Percentiles rank a stretch among this genome's conserved stretches.
phyloP scores from a whole-genome alignment of 192 early-diverging fungal genomes.

The Linnemannia zychae region DNA sequence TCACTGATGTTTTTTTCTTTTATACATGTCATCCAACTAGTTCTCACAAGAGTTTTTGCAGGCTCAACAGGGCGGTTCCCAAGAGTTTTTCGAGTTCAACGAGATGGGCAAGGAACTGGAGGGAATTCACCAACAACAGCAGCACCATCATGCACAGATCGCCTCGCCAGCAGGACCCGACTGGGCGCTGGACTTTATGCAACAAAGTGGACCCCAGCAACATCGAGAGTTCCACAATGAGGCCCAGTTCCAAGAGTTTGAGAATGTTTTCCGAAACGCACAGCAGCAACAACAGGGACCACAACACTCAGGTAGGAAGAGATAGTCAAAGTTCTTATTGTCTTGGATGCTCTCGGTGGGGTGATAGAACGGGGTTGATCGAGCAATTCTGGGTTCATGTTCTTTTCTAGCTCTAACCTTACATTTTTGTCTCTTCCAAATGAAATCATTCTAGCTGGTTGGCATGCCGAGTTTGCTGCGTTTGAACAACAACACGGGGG shows the following conservation, averaged over 20 bases:
- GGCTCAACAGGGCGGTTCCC: conserved; percentile 25
- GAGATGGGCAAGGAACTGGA: conserved; percentile 80
- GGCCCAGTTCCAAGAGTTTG: conserved; percentile 62
- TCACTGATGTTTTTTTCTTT: not conserved
- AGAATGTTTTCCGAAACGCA: conserved; percentile 50
- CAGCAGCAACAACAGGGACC: conserved; percentile 60
- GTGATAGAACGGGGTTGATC: not conserved
- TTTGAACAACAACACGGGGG: conserved; percentile 74
- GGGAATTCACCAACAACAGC: conserved; percentile 57
- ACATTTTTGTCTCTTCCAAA: conserved; percentile 32
- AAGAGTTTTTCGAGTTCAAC: conserved; percentile 75
- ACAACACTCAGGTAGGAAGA: conserved; percentile 40
- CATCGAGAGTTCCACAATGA: conserved; percentile 53
- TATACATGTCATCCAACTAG: conserved; percentile 34
- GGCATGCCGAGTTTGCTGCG: conserved; percentile 65
- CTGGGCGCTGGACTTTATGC: conserved; percentile 83
- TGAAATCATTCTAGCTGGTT: conserved; percentile 14
- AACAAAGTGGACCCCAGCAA: conserved; percentile 30
- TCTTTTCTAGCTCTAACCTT: conserved; percentile 56
- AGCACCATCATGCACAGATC: conserved; percentile 23
- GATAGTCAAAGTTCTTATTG: not conserved
- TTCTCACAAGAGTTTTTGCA: conserved; percentile 72
- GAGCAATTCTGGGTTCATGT: conserved; percentile 19
- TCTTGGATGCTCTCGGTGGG: not conserved
- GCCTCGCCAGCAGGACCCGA: conserved; percentile 49